These are phyloP conservation scores for Boletus sp. DNA, from an alignment of 768 basidiomycete genomes.

Conservation along the genomic window DNA sequence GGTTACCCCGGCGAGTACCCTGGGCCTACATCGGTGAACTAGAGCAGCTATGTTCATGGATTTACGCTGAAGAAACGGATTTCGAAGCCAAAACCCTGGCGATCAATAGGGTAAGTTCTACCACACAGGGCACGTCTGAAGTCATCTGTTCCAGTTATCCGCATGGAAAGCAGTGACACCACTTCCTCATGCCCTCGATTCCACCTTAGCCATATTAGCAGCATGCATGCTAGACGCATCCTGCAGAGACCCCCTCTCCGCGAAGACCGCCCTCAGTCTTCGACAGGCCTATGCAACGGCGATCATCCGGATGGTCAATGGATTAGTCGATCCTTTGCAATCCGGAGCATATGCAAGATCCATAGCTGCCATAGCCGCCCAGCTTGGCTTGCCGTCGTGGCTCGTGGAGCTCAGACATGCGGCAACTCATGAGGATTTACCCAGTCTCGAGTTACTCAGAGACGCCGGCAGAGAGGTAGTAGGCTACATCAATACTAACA, in stretches of 20 bases:
- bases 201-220: conserved; percentile 60
- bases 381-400: conserved; percentile 84
- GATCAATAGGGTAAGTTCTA: conserved; percentile 57
- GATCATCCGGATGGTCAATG: conserved; percentile 88
- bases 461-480: conserved; percentile 72
- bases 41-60: conserved; percentile 73
- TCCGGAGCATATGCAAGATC: conserved; percentile 86
- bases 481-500: conserved; percentile 1
- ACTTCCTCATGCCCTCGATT: conserved; percentile 82
- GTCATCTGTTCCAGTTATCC: conserved; percentile 51
- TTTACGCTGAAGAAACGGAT: conserved; percentile 66
- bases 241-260: conserved; percentile 14
- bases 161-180: conserved; percentile 75
- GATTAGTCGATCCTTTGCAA: conserved; percentile 93
- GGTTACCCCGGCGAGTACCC: conserved; percentile 76
- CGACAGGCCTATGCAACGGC: conserved; percentile 81
- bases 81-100: conserved; percentile 54
- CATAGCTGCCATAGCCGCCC: conserved; percentile 83
- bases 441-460: conserved; percentile 74
- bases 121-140: neutral
- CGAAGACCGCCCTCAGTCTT: conserved; percentile 45
- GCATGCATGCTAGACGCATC: conserved; percentile 56
- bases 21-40: conserved; percentile 72
- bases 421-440: conserved; percentile 94
- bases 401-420: conserved; percentile 93